Evolutionary conservation across 306 rosid species (phyloP).

Genomic region (Glycine latifolia): DNA sequence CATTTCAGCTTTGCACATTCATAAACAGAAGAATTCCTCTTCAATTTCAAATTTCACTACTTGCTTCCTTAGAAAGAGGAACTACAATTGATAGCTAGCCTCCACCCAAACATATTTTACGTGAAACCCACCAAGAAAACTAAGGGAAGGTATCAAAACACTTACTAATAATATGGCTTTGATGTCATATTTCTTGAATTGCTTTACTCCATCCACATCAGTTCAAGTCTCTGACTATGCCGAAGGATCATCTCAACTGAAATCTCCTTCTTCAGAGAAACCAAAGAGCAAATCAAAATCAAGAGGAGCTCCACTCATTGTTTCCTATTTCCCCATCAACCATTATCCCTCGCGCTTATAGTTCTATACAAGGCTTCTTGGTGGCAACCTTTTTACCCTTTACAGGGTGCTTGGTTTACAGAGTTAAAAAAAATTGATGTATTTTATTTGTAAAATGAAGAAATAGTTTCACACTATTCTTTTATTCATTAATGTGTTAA

Average conservation of each 20-base stretch:
- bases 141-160: neutral
- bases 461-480: neutral
- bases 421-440: too few species aligned
- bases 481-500: neutral
- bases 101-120: too few species aligned
- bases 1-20: neutral
- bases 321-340: constrained; percentile 44
- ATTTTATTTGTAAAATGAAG: neutral
- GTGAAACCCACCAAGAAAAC: neutral
- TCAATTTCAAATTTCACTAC: neutral
- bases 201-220: constrained; percentile 23
- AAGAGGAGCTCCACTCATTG: constrained; percentile 35
- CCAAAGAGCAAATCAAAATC: constrained; percentile 39
- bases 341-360: constrained; percentile 16
- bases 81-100: too few species aligned
- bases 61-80: neutral
- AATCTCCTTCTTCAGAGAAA: constrained; percentile 42
- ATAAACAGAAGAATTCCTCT: neutral
- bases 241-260: constrained; percentile 2
- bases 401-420: too few species aligned
- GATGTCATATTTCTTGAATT: constrained; percentile 22
- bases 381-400: too few species aligned
- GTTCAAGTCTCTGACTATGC: constrained; percentile 28
- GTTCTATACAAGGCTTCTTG: neutral
- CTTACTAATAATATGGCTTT: neutral